A percentile compares a stretch with the other conserved stretches of the same genome.
These are phyloP conservation scores for Aspergillus sp. DNA, from an alignment of 2,329 filamentous ascomycete genomes.

Conservation along the genomic window DNA sequence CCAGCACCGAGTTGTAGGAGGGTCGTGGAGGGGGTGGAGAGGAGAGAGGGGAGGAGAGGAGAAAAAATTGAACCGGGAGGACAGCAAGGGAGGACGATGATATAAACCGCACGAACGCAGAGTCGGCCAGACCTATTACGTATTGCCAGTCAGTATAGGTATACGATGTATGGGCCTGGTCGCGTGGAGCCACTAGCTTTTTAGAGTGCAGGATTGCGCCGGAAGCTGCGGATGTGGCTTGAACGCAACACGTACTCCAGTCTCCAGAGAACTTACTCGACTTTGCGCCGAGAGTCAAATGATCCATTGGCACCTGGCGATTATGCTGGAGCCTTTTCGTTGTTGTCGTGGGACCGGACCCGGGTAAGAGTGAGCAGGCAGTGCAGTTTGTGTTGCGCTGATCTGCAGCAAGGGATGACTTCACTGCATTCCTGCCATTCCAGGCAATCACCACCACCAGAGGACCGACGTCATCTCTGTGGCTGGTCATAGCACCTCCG, in stretches of 20 bases:
- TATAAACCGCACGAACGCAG: not conserved
- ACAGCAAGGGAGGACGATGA: not conserved
- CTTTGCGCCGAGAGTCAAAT: not conserved
- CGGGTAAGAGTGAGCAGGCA: not conserved
- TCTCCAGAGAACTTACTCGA: not conserved
- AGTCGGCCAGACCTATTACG: not conserved
- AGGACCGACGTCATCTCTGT: conserved; percentile 12
- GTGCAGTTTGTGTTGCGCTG: not conserved
- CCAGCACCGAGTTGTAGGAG: not conserved
- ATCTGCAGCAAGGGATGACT: conserved; percentile 16
- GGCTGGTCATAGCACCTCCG: not conserved
- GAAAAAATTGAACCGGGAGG: not conserved
- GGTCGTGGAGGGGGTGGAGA: not conserved
- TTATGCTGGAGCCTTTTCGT: not conserved
- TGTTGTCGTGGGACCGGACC: not conserved
- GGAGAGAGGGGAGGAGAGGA: not conserved
- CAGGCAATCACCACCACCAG: not conserved
- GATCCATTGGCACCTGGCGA: not conserved
- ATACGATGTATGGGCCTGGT: not conserved
- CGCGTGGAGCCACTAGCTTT: conserved; percentile 6
- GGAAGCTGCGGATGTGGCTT: conserved; percentile 21
- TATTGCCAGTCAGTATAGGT: conserved; percentile 1
- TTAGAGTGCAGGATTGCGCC: conserved; percentile 1
- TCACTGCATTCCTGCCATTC: not conserved
- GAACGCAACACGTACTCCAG: not conserved